Percentiles rank a stretch among this genome's conserved stretches.
These are phyloP conservation scores for Diplodia mutila DNA, from an alignment of 2,329 filamentous ascomycete species.

Conservation along the genomic window DNA sequence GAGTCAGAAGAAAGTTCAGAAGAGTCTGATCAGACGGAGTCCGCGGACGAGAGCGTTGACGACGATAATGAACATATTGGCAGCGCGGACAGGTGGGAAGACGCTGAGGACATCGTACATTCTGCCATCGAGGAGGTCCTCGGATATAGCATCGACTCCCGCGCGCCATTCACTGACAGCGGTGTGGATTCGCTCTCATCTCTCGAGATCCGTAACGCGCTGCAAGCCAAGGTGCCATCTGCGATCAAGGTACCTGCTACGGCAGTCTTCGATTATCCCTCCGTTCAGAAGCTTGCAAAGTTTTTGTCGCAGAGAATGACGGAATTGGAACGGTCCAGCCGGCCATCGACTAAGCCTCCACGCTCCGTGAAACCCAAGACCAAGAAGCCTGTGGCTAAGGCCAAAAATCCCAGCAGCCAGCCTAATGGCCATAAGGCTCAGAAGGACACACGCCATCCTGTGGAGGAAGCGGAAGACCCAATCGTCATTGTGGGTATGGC, in stretches of 20 bases:
- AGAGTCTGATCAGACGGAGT: too few relatives aligned
- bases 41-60: too few relatives aligned
- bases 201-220: background rate
- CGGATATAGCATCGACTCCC: background rate
- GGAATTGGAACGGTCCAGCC: background rate
- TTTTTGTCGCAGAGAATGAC: background rate
- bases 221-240: background rate
- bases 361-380: too few relatives aligned
- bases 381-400: too few relatives aligned
- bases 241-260: background rate
- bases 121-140: background rate
- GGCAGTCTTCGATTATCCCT: background rate
- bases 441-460: too few relatives aligned
- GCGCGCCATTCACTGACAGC: background rate
- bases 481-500: constrained; percentile 49
- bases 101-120: too few relatives aligned
- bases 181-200: background rate
- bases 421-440: too few relatives aligned
- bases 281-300: background rate
- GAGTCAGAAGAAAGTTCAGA: too few relatives aligned
- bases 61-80: too few relatives aligned
- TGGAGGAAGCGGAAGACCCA: constrained; percentile 23
- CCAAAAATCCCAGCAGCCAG: too few relatives aligned
- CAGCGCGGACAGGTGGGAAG: too few relatives aligned
- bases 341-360: too few relatives aligned